phyloP scores from a whole-genome alignment of 2,329 filamentous ascomycete genomes.

The Leptographium procerum region DNA sequence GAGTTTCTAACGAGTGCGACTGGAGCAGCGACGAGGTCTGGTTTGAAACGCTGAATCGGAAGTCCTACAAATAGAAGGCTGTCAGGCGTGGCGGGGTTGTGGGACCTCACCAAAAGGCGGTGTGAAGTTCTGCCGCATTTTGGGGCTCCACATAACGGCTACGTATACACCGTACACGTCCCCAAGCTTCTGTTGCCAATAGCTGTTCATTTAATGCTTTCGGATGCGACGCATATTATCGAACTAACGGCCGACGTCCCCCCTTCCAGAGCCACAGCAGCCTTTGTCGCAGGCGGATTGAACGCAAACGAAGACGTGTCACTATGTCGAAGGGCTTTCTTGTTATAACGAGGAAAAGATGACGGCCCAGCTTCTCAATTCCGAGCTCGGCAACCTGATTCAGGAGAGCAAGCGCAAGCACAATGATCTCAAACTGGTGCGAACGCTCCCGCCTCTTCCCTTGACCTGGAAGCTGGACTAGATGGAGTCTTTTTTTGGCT shows the following conservation, averaged over 20 bases:
- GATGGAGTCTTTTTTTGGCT: background rate
- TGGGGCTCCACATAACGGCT: conserved; percentile 43
- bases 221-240: background rate
- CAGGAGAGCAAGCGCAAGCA: conserved; percentile 95
- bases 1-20: background rate
- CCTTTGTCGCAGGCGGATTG: background rate
- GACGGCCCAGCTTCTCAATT: conserved; percentile 81
- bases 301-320: background rate
- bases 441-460: background rate
- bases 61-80: background rate
- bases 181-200: conserved; percentile 45
- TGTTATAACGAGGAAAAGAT: conserved; percentile 38
- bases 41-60: background rate
- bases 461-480: background rate
- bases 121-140: conserved; percentile 8
- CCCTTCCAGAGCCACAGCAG: background rate
- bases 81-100: background rate
- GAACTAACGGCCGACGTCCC: background rate
- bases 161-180: conserved; percentile 49
- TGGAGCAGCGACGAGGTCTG: background rate
- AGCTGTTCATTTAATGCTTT: background rate
- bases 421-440: conserved; percentile 70
- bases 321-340: conserved; percentile 9
- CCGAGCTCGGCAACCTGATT: conserved; percentile 81
- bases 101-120: conserved; percentile 6